Evolutionary conservation across 208 protist species (phyloP), one percentile per base, ranked within the genome.

Genomic region (Trypanosomatidae sp.): DNA sequence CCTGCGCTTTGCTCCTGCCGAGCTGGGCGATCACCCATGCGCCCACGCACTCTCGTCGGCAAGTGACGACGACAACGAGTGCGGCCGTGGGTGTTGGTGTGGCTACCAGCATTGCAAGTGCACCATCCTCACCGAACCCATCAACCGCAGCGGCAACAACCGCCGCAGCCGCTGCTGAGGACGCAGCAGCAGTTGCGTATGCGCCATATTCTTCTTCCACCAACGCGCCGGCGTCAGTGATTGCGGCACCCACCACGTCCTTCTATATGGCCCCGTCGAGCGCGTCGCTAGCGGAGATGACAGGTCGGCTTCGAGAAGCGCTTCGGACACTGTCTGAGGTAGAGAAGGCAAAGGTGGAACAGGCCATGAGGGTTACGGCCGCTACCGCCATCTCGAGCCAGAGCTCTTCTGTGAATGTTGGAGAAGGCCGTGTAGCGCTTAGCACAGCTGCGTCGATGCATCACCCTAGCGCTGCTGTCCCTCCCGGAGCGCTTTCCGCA

Each of bases 311-410:
- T 66, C 79, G 79, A 28, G 56, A 43, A 28, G 79, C 79, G 17
- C 73, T 83, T 43, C 79, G 73, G 30, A 56, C 75, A 1, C 69
- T 77, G 5, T 83, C 73, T 17, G 79, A 76, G 55, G 75, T 69
- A 13, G 79, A 83, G 49, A 66, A 65, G 50, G 73, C 79, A 15
- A 83, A 83, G 62, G 71, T 73, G 8, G 72, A 74, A 17, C 52
- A 49, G 10, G 28, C 53, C 22, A 56, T 41, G 10, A 62, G 30
- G 43, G 1, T 19, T 41, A 33, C 47, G 8, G 28, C 66, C 28
- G 17, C 66, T 30, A 36, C 49, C 17, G 30, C 44, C 30, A 44
- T 49, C 7, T 58, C 30, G 30, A 49, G 8, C 33, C 44, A 50
- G 46, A 30, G 0, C 30, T 56, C 49, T 2, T 53, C 28, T 53